phyloP scores from a whole-genome alignment of 176 grass and related monocot species.

The Hsuehochloa calcarea region DNA sequence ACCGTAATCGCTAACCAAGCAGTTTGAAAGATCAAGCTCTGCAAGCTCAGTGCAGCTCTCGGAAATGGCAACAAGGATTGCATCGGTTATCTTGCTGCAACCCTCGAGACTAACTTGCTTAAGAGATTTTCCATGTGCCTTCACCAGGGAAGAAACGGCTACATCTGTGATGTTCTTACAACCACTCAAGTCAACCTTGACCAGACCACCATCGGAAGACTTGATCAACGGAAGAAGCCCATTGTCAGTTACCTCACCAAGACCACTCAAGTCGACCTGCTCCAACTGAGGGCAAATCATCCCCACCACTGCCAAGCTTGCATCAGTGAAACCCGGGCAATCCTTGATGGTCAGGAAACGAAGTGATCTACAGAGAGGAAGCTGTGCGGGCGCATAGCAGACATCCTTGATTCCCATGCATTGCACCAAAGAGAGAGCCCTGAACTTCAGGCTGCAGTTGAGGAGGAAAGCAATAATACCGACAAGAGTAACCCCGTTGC shows the following conservation, averaged over 20 bases:
- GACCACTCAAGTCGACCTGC: slow-evolving; percentile 71
- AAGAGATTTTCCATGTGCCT: slow-evolving; percentile 76
- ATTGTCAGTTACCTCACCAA: slow-evolving; percentile 59
- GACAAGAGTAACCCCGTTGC: slow-evolving; percentile 62
- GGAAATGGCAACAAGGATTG: slow-evolving; percentile 53
- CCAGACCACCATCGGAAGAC: slow-evolving; percentile 48
- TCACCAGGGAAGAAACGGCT: slow-evolving; percentile 60
- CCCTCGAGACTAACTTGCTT: slow-evolving; percentile 79
- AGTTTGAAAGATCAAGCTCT: slow-evolving; percentile 80
- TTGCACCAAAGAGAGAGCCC: slow-evolving; percentile 75
- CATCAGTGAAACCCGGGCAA: slow-evolving; percentile 79
- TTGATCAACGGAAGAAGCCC: slow-evolving; percentile 70
- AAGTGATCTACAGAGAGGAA: slow-evolving; percentile 67
- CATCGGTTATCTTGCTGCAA: slow-evolving; percentile 87
- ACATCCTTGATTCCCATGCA: slow-evolving; percentile 83
- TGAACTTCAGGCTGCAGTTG: slow-evolving; percentile 63
- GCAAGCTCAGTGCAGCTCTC: slow-evolving; percentile 63
- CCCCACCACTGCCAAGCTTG: slow-evolving; percentile 70
- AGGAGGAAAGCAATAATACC: slow-evolving; percentile 71
- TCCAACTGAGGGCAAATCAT: slow-evolving; percentile 88
- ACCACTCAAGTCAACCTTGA: slow-evolving; percentile 74
- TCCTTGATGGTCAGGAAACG: slow-evolving; percentile 73
- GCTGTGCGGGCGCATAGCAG: slow-evolving; percentile 42
- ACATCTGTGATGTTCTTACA: slow-evolving; percentile 82
- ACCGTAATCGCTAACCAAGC: slow-evolving; percentile 69